phyloP scores from a whole-genome alignment of 108 stramenopile species.

The Skeletonema menzelii region DNA sequence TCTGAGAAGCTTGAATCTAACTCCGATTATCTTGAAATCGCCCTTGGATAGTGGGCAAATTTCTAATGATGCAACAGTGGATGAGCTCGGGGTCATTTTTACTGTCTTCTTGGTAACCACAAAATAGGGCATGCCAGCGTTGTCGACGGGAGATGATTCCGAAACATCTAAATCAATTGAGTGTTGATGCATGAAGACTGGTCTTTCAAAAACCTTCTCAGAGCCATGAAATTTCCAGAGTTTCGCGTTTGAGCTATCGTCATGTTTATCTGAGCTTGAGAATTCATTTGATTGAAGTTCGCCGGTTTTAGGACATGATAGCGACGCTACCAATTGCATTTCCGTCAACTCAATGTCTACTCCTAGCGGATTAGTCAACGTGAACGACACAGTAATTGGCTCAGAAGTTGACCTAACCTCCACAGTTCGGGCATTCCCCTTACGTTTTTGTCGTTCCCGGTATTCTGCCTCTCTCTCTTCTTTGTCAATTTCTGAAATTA shows the following conservation, averaged over 20 bases:
- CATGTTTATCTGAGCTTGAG: slow-evolving; percentile 44
- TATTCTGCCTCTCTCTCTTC: slow-evolving; percentile 61
- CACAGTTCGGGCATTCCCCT: slow-evolving; percentile 44
- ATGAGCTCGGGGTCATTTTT: slow-evolving; percentile 46
- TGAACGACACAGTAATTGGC: slow-evolving; percentile 70
- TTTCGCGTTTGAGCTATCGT: slow-evolving; percentile 13
- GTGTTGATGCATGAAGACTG: slow-evolving; percentile 66
- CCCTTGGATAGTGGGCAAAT: slow-evolving; percentile 77
- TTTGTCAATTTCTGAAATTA: slow-evolving; percentile 76
- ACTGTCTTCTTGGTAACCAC: slow-evolving; percentile 66
- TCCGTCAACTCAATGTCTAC: slow-evolving; percentile 61
- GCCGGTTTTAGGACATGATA: slow-evolving; percentile 34
- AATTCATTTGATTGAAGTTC: slow-evolving; percentile 68
- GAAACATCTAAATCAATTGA: slow-evolving; percentile 10
- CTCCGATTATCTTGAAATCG: slow-evolving; percentile 73
- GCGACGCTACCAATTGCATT: slow-evolving; percentile 73
- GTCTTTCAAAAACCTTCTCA: slow-evolving; percentile 53
- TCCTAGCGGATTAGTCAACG: slow-evolving; percentile 63
- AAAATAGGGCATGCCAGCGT: slow-evolving; percentile 67
- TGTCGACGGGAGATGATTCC: slow-evolving; percentile 32
- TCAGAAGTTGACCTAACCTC: slow-evolving; percentile 66
- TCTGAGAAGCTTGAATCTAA: slow-evolving; percentile 69
- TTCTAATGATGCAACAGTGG: slow-evolving; percentile 44
- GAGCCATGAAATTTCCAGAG: slow-evolving; percentile 73
- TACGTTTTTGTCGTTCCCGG: slow-evolving; percentile 62